Evolutionary conservation across 1,284 basidiomycete genomes (phyloP).

Genomic region (Ustilago nuda): DNA sequence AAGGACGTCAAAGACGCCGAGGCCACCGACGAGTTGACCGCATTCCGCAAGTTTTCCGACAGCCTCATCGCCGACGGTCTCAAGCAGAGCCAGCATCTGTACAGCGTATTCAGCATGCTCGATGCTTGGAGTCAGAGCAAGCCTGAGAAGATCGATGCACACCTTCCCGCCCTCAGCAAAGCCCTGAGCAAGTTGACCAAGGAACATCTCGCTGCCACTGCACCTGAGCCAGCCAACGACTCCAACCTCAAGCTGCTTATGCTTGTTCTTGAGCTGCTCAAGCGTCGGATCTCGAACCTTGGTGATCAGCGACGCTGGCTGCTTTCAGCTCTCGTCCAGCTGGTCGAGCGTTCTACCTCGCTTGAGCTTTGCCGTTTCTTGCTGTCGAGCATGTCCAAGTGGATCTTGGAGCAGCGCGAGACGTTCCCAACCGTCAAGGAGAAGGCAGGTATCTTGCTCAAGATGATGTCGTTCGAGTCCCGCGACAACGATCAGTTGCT

Average conservation of each 20-base stretch:
- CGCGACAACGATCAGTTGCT: conserved; percentile 80
- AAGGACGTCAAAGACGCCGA: conserved; percentile 39
- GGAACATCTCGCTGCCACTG: conserved; percentile 80
- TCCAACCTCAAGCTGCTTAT: conserved; percentile 71
- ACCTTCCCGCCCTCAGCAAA: conserved; percentile 82
- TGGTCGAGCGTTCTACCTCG: conserved; percentile 94
- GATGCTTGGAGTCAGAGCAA: conserved; percentile 86
- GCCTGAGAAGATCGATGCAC: conserved; percentile 84
- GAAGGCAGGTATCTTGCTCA: conserved; percentile 88
- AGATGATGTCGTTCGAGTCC: conserved; percentile 87
- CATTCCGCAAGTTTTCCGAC: conserved; percentile 84
- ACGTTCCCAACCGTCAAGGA: conserved; percentile 88
- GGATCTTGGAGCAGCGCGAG: conserved; percentile 78
- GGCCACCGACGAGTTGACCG: conserved; percentile 73
- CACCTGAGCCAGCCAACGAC: conserved; percentile 52
- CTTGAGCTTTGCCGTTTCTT: conserved; percentile 83
- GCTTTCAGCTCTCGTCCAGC: conserved; percentile 78
- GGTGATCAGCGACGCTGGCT: conserved; percentile 76
- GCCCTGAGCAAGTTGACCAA: conserved; percentile 87
- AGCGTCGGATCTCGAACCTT: conserved; percentile 72
- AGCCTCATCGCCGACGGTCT: conserved; percentile 83
- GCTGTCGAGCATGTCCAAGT: conserved; percentile 86
- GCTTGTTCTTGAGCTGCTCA: conserved; percentile 73
- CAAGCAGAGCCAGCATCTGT: conserved; percentile 78
- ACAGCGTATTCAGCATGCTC: conserved; percentile 86